Percentiles rank a stretch among this genome's conserved stretches.
Evolutionary conservation across 1,284 basidiomycete genomes (phyloP).

Genomic region (Sporisorium exsertum): DNA sequence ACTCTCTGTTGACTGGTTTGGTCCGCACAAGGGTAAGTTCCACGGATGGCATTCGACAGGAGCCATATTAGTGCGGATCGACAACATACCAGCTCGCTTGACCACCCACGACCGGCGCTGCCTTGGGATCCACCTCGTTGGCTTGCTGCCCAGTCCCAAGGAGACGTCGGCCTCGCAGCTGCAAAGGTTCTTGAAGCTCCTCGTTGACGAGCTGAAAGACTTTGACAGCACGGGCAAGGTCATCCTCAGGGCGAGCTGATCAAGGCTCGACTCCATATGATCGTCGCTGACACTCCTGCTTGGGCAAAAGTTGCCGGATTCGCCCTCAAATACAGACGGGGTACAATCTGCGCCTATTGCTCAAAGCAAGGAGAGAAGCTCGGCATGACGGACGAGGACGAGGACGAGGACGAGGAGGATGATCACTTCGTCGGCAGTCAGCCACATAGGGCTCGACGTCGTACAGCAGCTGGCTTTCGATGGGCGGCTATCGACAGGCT

Average conservation of each 20-base stretch:
- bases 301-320: conserved; percentile 6
- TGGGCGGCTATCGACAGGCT: conserved; percentile 7
- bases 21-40: conserved; percentile 1
- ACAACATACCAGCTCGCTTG: background rate
- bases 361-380: no score
- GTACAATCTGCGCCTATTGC: background rate
- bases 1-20: conserved; percentile 16
- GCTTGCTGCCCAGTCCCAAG: conserved; percentile 8
- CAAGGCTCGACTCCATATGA: background rate
- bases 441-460: background rate
- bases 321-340: background rate
- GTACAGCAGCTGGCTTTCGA: background rate
- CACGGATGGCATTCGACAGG: conserved; percentile 3
- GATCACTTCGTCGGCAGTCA: no score
- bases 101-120: background rate
- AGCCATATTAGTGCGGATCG: conserved; percentile 3
- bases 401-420: no score
- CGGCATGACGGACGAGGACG: background rate
- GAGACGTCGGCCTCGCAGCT: background rate
- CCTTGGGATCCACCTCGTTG: conserved; percentile 4
- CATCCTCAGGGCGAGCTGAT: background rate
- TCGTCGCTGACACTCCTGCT: conserved; percentile 8
- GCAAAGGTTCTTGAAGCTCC: background rate
- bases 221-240: background rate
- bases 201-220: conserved; percentile 7